A percentile compares a stretch with the other conserved stretches of the same genome.
Conservation (phyloP, 164 flowering plant species). For the Cinnamomum chago region DNA sequence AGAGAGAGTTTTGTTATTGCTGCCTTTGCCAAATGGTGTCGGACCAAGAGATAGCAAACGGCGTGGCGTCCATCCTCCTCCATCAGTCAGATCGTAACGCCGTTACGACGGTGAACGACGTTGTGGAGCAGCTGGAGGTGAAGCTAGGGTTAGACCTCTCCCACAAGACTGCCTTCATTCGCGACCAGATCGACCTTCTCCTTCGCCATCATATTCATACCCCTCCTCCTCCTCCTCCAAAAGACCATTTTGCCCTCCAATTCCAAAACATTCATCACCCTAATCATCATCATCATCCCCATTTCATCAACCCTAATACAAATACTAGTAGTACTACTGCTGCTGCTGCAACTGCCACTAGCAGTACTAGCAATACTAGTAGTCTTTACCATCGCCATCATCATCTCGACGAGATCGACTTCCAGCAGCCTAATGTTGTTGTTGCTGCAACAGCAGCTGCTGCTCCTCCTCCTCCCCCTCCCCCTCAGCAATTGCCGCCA, state of each 20-base stretch:
- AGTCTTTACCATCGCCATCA: neutral
- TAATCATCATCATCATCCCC: constrained; percentile 11
- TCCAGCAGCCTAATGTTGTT: neutral
- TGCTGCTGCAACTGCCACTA: too few species aligned
- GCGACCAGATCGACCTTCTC: constrained; percentile 50
- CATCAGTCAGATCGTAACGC: constrained; percentile 52
- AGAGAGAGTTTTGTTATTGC: neutral
- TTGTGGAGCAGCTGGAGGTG: constrained; percentile 54
- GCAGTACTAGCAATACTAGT: too few species aligned
- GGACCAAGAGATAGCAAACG: constrained; percentile 66
- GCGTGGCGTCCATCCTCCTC: constrained; percentile 41
- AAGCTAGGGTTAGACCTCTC: constrained; percentile 60
- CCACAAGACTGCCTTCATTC: constrained; percentile 55
- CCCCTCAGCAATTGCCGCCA: constrained; percentile 12
- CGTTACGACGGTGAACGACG: constrained; percentile 37
- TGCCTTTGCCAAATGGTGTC: constrained; percentile 34
- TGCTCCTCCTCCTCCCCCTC: constrained; percentile 12
- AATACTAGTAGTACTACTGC: too few species aligned
- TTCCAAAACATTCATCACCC: neutral
- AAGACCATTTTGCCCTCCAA: constrained; percentile 27
- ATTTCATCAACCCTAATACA: neutral
- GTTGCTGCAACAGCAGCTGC: neutral
- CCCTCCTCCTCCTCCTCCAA: constrained; percentile 7
- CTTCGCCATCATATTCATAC: constrained; percentile 18
- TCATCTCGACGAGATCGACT: neutral